Evolutionary conservation across 257 asterid species (phyloP).

Genomic region (Cinchona pubescens): DNA sequence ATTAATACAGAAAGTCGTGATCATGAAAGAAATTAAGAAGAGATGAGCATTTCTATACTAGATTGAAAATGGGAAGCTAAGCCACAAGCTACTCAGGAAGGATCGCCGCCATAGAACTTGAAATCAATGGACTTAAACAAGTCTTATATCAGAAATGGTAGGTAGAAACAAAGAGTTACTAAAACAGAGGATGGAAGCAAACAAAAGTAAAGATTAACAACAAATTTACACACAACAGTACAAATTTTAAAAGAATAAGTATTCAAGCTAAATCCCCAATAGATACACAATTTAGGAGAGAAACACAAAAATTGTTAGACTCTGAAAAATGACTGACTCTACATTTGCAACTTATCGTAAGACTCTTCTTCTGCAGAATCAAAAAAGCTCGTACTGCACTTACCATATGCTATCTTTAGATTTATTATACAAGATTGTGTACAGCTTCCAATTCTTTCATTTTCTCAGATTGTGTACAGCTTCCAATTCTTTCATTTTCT

Average conservation of each 20-base stretch:
- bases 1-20: no score
- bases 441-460: no score
- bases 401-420: slow-evolving; percentile 15
- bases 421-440: no score
- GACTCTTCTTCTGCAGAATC: slow-evolving; percentile 18
- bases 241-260: background rate
- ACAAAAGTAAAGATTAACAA: no score
- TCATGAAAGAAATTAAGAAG: background rate
- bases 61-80: background rate
- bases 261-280: background rate
- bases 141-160: background rate
- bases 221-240: no score
- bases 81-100: background rate
- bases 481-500: slow-evolving; percentile 29
- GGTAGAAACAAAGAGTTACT: background rate
- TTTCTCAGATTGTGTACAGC: slow-evolving; percentile 23
- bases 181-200: no score
- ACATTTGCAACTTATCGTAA: slow-evolving; percentile 16
- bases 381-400: slow-evolving; percentile 12
- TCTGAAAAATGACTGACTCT: background rate
- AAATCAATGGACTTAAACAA: background rate
- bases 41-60: background rate
- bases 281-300: background rate
- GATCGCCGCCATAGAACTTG: no score
- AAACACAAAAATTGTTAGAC: no score